These are phyloP conservation scores for Mycena crocata DNA, from an alignment of 768 basidiomycete species.

Conservation along the genomic window DNA sequence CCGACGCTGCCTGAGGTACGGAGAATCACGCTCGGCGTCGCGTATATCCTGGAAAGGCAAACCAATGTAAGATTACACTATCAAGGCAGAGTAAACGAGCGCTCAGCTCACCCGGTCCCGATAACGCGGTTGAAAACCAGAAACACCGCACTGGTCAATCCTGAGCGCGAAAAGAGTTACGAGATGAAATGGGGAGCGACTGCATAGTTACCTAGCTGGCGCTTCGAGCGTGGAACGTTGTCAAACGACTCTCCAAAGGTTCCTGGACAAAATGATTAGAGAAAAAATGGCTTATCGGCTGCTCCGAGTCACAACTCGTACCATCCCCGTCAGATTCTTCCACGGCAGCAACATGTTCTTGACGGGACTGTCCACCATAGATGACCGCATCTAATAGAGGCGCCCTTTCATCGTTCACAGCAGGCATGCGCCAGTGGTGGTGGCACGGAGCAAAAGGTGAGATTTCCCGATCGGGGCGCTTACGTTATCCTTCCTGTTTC, in stretches of 20 bases:
- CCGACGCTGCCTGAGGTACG: constrained; percentile 78
- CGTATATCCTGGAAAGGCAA: constrained; percentile 71
- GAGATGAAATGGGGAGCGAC: not conserved
- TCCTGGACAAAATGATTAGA: not conserved
- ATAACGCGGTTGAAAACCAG: constrained; percentile 84
- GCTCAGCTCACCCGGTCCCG: constrained; percentile 67
- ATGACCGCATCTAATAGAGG: too few relatives aligned
- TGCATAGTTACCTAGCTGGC: constrained; percentile 59
- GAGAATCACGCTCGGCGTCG: constrained; percentile 75
- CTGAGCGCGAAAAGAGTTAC: constrained; percentile 39
- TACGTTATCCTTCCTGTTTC: too few relatives aligned
- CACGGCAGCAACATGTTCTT: constrained; percentile 2
- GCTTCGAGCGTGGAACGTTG: constrained; percentile 59
- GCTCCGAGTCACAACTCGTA: not conserved
- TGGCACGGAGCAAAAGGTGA: too few relatives aligned
- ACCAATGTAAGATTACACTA: not conserved
- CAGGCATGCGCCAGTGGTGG: too few relatives aligned
- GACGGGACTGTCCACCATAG: too few relatives aligned
- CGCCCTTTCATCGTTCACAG: too few relatives aligned
- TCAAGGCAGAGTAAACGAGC: too few relatives aligned
- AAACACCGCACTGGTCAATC: constrained; percentile 65
- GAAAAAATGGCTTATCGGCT: not conserved
- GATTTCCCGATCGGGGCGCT: too few relatives aligned
- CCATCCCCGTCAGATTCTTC: constrained; percentile 12
- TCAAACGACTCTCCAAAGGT: constrained; percentile 54